phyloP scores from a whole-genome alignment of 2,329 filamentous ascomycete species.

The Chaetomium sp. region DNA sequence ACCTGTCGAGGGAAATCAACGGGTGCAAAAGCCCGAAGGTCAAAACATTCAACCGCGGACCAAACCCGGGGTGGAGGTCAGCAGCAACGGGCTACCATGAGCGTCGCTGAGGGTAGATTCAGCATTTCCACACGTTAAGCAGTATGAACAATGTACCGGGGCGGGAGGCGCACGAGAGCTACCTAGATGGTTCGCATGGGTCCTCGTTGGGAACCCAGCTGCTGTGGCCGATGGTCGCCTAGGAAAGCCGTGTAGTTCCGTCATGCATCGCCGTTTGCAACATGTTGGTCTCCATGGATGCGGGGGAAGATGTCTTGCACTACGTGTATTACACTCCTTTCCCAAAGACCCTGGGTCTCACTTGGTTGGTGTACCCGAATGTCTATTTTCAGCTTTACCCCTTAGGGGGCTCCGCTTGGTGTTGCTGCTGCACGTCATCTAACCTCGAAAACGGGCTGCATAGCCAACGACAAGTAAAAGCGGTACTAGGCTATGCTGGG shows the following conservation, averaged over 20 bases:
- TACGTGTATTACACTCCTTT: too few relatives aligned
- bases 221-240: not conserved
- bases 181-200: not conserved
- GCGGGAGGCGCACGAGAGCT: slow-evolving; percentile 8
- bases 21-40: not conserved
- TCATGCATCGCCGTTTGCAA: not conserved
- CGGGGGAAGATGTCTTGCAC: not conserved
- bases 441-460: too few relatives aligned
- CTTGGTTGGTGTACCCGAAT: too few relatives aligned
- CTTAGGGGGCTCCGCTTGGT: too few relatives aligned
- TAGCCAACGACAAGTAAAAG: too few relatives aligned
- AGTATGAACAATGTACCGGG: not conserved
- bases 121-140: slow-evolving; percentile 5
- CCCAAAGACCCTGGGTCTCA: too few relatives aligned
- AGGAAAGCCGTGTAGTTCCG: slow-evolving; percentile 2
- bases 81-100: not conserved
- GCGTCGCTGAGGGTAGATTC: not conserved
- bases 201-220: not conserved
- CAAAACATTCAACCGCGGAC: not conserved
- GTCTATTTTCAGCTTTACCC: too few relatives aligned
- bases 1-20: too few relatives aligned
- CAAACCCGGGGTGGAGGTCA: too few relatives aligned
- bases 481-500: too few relatives aligned
- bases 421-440: too few relatives aligned
- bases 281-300: not conserved